Percentiles rank a stretch among this genome's conserved stretches.
These are phyloP conservation scores for Panellus pusillus DNA, from an alignment of 768 basidiomycete genomes.

Conservation along the genomic window DNA sequence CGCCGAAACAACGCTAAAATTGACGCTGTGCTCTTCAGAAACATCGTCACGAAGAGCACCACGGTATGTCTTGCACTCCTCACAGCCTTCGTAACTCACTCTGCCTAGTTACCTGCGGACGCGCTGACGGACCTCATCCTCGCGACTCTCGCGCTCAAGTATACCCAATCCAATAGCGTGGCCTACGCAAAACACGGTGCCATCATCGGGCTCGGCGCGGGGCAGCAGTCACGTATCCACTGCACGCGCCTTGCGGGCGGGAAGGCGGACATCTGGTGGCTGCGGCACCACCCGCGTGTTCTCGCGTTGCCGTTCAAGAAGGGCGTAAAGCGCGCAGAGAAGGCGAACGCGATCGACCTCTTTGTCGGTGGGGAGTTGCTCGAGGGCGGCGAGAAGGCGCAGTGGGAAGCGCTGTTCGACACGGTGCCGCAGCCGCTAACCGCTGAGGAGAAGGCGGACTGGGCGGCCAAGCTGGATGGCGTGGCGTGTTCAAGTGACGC, in stretches of 20 bases:
- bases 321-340: constrained; percentile 96
- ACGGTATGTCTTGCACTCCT: constrained; percentile 48
- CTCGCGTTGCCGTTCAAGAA: constrained; percentile 94
- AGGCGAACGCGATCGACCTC: constrained; percentile 96
- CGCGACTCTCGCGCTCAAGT: constrained; percentile 95
- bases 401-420: constrained; percentile 92
- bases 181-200: constrained; percentile 92
- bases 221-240: constrained; percentile 98
- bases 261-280: constrained; percentile 99
- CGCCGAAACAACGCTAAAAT: constrained; percentile 89
- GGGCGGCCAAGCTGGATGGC: constrained; percentile 72
- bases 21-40: constrained; percentile 74
- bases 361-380: constrained; percentile 89
- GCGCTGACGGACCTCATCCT: constrained; percentile 93
- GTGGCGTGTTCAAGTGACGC: constrained; percentile 96
- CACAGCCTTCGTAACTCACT: neutral
- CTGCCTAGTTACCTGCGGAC: constrained; percentile 62
- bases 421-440: constrained; percentile 62
- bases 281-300: constrained; percentile 94
- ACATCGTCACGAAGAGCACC: constrained; percentile 88
- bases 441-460: constrained; percentile 69
- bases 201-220: constrained; percentile 94
- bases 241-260: constrained; percentile 96
- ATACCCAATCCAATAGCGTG: constrained; percentile 99
- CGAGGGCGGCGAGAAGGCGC: constrained; percentile 84